These are phyloP conservation scores for Stephania cephalantha DNA, from an alignment of 164 flowering plant genomes.

Conservation along the genomic window DNA sequence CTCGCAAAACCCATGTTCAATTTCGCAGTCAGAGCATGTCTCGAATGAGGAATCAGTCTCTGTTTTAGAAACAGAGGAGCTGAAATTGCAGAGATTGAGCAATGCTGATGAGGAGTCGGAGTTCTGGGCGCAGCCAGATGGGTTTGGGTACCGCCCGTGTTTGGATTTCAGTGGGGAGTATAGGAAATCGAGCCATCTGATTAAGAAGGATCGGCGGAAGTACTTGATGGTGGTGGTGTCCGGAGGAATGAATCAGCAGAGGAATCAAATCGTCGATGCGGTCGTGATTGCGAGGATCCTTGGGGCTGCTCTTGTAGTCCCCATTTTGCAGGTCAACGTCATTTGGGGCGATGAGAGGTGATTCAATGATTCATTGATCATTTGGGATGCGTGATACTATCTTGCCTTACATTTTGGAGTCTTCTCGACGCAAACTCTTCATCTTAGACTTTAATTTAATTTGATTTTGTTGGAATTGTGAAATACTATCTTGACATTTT, in stretches of 20 bases:
- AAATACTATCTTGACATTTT: too few relatives aligned
- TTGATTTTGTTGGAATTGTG: too few relatives aligned
- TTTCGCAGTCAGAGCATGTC: slow-evolving; percentile 4
- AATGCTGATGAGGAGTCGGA: slow-evolving; percentile 11
- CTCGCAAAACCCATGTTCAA: slow-evolving; percentile 42
- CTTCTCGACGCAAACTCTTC: too few relatives aligned
- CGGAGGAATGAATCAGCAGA: slow-evolving; percentile 96
- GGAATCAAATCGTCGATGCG: slow-evolving; percentile 98
- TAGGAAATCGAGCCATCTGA: slow-evolving; percentile 24
- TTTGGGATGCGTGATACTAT: too few relatives aligned
- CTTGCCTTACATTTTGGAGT: too few relatives aligned
- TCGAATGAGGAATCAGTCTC: neutral
- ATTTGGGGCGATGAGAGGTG: slow-evolving; percentile 99
- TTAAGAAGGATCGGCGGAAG: slow-evolving; percentile 50
- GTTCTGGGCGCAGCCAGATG: slow-evolving; percentile 90
- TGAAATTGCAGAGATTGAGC: neutral
- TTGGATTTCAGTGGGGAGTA: slow-evolving; percentile 61
- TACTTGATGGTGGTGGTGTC: slow-evolving; percentile 87
- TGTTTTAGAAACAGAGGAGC: slow-evolving; percentile 4
- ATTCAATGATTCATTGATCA: neutral
- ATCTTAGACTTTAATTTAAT: too few relatives aligned
- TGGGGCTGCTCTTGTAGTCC: slow-evolving; percentile 89
- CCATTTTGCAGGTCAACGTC: slow-evolving; percentile 86
- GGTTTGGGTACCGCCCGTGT: slow-evolving; percentile 73
- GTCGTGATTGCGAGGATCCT: slow-evolving; percentile 93